phyloP scores from a whole-genome alignment of 78 protist genomes.

The Chrysochromulina parva region DNA sequence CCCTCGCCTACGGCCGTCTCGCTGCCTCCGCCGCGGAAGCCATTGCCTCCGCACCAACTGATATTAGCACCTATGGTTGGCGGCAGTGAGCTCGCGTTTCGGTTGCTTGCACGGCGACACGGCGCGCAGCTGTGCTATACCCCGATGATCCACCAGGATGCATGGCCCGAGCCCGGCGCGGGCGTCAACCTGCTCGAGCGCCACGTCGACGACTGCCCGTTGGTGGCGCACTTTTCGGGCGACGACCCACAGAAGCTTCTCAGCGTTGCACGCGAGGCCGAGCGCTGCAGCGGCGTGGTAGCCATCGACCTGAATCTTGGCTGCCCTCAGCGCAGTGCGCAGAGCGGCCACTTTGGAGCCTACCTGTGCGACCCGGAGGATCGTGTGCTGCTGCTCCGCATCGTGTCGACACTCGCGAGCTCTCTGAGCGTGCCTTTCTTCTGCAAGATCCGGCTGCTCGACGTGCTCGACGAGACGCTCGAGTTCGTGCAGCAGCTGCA shows the following conservation, averaged over 20 bases:
- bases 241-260: conserved; percentile 68
- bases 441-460: neutral
- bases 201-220: neutral
- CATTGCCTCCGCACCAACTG: neutral
- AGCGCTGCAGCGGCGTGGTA: neutral
- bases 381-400: no score
- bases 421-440: no score
- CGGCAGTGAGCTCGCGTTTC: conserved; percentile 54
- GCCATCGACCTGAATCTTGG: conserved; percentile 80
- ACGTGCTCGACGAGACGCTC: neutral
- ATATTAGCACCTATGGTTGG: conserved; percentile 75
- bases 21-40: neutral
- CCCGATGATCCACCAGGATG: conserved; percentile 34
- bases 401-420: no score
- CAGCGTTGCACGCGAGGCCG: conserved; percentile 40
- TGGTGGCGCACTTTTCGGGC: conserved; percentile 78
- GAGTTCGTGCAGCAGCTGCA: neutral
- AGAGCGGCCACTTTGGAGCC: conserved; percentile 51
- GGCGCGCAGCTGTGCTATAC: conserved; percentile 35
- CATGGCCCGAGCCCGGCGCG: neutral
- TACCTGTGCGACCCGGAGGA: neutral
- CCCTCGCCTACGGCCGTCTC: neutral
- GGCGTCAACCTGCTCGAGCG: neutral
- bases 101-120: conserved; percentile 42
- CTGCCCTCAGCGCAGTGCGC: conserved; percentile 81